Conservation (phyloP, 2,329 filamentous ascomycete species). For the Fusarium albosuccineum region DNA sequence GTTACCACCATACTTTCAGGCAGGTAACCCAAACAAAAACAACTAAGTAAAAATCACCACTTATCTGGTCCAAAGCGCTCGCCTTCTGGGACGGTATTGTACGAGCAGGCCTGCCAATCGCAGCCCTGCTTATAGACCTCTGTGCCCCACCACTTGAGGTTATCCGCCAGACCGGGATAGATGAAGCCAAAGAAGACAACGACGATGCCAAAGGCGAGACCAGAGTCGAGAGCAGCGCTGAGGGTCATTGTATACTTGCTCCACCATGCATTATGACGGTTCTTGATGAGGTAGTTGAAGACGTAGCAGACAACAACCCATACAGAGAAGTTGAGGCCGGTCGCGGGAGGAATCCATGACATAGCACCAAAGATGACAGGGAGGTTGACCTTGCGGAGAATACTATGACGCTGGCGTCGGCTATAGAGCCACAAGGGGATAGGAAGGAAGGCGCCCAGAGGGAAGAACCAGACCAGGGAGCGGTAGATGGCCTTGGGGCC, state of each 20-base stretch:
- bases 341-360: conserved; percentile 88
- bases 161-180: conserved; percentile 80
- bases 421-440: conserved; percentile 80
- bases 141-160: conserved; percentile 89
- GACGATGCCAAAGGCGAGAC: conserved; percentile 84
- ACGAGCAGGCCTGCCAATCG: conserved; percentile 86
- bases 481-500: conserved; percentile 81
- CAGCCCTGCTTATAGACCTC: conserved; percentile 87
- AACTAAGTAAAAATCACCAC: conserved; percentile 59
- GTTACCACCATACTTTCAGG: background rate
- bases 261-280: conserved; percentile 82
- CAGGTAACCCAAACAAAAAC: background rate
- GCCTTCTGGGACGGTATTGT: conserved; percentile 72
- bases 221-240: conserved; percentile 85
- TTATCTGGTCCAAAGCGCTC: conserved; percentile 74
- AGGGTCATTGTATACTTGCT: conserved; percentile 92
- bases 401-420: conserved; percentile 68
- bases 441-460: conserved; percentile 80
- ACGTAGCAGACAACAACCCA: conserved; percentile 88
- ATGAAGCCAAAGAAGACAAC: conserved; percentile 88
- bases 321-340: conserved; percentile 87
- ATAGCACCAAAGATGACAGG: conserved; percentile 87
- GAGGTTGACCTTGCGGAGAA: conserved; percentile 82
- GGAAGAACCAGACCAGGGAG: conserved; percentile 84
- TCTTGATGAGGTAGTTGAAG: conserved; percentile 83